Conservation (phyloP, 1,284 basidiomycete genomes). For the Boletus semigastroideus region DNA sequence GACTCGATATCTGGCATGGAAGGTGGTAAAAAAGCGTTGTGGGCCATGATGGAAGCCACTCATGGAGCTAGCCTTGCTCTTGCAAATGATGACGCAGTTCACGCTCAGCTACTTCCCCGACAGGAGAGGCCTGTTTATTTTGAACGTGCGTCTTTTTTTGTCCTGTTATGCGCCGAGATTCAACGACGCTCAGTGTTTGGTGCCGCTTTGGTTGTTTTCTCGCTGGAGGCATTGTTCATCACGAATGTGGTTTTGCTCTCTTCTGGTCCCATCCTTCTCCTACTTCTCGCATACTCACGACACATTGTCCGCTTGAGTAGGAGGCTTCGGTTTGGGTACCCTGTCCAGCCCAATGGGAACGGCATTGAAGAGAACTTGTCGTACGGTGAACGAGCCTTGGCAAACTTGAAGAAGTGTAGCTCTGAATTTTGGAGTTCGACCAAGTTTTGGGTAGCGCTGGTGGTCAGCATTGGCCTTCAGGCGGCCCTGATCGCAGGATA, state of each 20-base stretch:
- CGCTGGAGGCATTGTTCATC: slow-evolving; percentile 49
- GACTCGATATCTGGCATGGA: slow-evolving; percentile 58
- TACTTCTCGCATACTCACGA: slow-evolving; percentile 43
- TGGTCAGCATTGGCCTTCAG: slow-evolving; percentile 46
- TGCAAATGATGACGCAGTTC: slow-evolving; percentile 40
- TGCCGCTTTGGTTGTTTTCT: slow-evolving; percentile 51
- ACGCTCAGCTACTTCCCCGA: slow-evolving; percentile 8
- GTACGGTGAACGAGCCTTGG: slow-evolving; percentile 10
- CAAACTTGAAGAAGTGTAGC: slow-evolving; percentile 20
- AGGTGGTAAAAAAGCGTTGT: slow-evolving; percentile 56
- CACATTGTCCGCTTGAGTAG: slow-evolving; percentile 22
- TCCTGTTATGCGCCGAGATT: background rate
- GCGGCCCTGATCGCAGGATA: slow-evolving; percentile 49
- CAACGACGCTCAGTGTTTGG: slow-evolving; percentile 55
- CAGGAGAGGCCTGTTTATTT: slow-evolving; percentile 59
- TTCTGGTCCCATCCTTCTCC: slow-evolving; percentile 55
- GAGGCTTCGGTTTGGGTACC: slow-evolving; percentile 19
- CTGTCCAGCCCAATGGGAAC: slow-evolving; percentile 9
- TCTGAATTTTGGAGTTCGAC: slow-evolving; percentile 41
- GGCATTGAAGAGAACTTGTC: slow-evolving; percentile 7
- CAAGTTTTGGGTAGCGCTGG: slow-evolving; percentile 61
- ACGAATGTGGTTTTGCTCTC: slow-evolving; percentile 61
- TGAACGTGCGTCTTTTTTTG: slow-evolving; percentile 52
- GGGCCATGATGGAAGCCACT: slow-evolving; percentile 73
- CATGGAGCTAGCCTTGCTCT: slow-evolving; percentile 54